Conservation (phyloP, 2,329 filamentous ascomycete genomes). For the Amesomyces nigricolor region DNA sequence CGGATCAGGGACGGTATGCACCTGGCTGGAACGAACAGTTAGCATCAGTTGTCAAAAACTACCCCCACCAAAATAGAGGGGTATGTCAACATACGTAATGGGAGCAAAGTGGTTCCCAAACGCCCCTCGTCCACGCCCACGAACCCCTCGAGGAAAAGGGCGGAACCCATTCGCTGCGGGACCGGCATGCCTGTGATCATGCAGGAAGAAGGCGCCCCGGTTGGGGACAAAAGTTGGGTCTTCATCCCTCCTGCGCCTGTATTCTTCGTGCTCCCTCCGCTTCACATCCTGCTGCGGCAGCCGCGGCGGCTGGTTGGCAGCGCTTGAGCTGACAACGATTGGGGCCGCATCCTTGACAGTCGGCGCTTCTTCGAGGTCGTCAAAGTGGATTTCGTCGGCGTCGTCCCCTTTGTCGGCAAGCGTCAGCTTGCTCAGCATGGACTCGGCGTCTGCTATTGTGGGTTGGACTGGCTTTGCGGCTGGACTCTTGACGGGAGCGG, state of each 20-base stretch:
- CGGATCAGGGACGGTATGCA: conserved; percentile 50
- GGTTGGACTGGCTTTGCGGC: conserved; percentile 35
- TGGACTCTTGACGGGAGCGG: conserved; percentile 27
- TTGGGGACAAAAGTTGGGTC: conserved; percentile 94
- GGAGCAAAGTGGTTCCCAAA: conserved; percentile 55
- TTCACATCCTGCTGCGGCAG: conserved; percentile 63
- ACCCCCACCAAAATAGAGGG: conserved; percentile 8
- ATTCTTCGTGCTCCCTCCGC: conserved; percentile 84
- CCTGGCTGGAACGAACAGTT: conserved; percentile 31
- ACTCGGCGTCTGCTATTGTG: conserved; percentile 48
- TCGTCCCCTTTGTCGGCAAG: conserved; percentile 39
- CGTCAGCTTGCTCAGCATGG: conserved; percentile 52
- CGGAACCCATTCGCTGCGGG: conserved; percentile 72
- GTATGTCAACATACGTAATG: conserved; percentile 53
- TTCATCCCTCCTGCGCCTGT: conserved; percentile 78
- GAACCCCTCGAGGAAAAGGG: conserved; percentile 59
- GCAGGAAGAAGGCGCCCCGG: conserved; percentile 92
- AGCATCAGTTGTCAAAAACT: conserved; percentile 4
- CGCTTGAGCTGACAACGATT: conserved; percentile 50
- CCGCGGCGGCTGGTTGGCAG: conserved; percentile 38
- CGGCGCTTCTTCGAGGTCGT: conserved; percentile 36
- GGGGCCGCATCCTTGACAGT: conserved; percentile 42
- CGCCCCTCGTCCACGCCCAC: conserved; percentile 54
- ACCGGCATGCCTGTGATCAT: conserved; percentile 81
- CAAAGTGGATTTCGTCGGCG: conserved; percentile 43